Evolutionary conservation across 345 rosid species (phyloP), one percentile per base, ranked within the genome.

Genomic region (Brassica rapa): DNA sequence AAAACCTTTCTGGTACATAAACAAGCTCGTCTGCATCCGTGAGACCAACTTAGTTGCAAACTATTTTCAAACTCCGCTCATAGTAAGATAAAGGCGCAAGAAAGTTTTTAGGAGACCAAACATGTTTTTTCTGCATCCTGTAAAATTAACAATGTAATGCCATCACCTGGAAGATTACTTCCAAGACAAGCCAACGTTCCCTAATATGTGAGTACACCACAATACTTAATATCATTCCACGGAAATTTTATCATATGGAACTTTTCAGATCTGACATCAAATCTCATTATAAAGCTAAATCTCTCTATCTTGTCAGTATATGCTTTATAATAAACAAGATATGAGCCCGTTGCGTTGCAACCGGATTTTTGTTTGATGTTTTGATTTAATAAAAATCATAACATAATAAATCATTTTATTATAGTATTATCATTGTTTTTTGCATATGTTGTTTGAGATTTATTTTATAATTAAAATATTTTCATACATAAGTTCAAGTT

Each of bases 11-110:
- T 73, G 51, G 53, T 32, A 5, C 55, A 65, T 55, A 74, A 1
- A 65, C 11, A 33, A 74, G 35, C 65, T 74, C 71, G 37, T 71
- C 65, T 21, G 37, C 16, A 53, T 53, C 33, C 10, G 64, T 74
- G 55, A 53, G 10, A 53, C 77, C 64, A 11, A 5, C 8, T 1
- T 21, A 56, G 1, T 55, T 19, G 61, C 8, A 8, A 1, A 14
- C 8, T 14, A 4, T 0, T 0, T 23, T 7, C 46, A 16, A 29
- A 46, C 43, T 63, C 46, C 7, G 2, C 49, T 61, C 59, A 60
- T 6, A 14, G 24, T 46, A 1, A 73, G 0, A 0, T 6, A 51
- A 4, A 64, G 35, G 70, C 24, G 16, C 21, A 64, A 8, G 1
- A n/a, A 74, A 32, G n/a, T 64, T 4, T 32, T 3, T 16, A 43